phyloP scores from a whole-genome alignment of 768 basidiomycete genomes.

The Xerocomellus dryophilus region DNA sequence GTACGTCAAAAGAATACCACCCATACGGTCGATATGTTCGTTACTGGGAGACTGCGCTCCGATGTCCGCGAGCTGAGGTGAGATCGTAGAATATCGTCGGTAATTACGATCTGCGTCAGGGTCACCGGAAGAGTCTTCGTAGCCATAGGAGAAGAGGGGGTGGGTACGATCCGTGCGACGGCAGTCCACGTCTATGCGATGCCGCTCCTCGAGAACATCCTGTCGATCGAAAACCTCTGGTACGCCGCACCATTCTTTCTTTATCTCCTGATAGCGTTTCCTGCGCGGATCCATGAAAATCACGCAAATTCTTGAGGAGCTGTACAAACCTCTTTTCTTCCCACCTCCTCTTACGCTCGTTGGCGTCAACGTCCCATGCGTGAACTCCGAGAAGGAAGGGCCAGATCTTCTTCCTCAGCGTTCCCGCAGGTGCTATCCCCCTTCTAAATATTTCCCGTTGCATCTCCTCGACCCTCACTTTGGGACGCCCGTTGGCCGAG shows the following conservation, averaged over 20 bases:
- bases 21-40: conserved; percentile 87
- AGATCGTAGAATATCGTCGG: conserved; percentile 66
- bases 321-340: conserved; percentile 54
- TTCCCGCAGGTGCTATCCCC: conserved; percentile 55
- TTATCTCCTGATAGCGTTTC: conserved; percentile 64
- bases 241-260: conserved; percentile 79
- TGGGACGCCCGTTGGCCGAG: conserved; percentile 63
- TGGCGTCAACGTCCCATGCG: conserved; percentile 69
- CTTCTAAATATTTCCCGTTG: conserved; percentile 73
- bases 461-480: conserved; percentile 65
- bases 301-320: neutral
- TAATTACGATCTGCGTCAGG: conserved; percentile 53
- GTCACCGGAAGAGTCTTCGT: conserved; percentile 35
- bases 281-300: conserved; percentile 37
- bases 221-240: conserved; percentile 77
- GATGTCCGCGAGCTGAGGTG: conserved; percentile 66
- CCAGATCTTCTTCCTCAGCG: conserved; percentile 76
- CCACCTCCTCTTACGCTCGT: conserved; percentile 61
- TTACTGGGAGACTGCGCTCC: conserved; percentile 88
- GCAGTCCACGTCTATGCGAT: conserved; percentile 95
- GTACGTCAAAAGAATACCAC: conserved; percentile 83
- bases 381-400: conserved; percentile 85
- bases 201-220: conserved; percentile 86
- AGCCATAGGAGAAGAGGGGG: conserved; percentile 68
- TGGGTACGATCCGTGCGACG: conserved; percentile 95